Evolutionary conservation across 192 early-diverging fungal species (phyloP).

Genomic region (Podila minutissima): DNA sequence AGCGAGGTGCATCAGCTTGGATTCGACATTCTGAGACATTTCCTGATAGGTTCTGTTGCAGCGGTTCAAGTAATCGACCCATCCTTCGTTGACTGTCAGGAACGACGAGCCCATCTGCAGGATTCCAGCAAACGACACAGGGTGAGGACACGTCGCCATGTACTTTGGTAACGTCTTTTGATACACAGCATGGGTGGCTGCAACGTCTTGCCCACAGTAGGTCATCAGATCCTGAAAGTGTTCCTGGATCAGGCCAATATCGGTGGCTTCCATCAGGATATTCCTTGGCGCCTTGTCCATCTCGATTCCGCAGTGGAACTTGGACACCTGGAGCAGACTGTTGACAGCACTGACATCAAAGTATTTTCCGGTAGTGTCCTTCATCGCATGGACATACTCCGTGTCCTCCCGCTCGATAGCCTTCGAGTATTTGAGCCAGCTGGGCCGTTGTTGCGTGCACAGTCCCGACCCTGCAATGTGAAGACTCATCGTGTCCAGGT

Average conservation of each 20-base stretch:
- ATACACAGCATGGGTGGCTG: constrained; percentile 79
- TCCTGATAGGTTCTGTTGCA: constrained; percentile 66
- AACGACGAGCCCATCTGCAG: constrained; percentile 88
- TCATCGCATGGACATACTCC: constrained; percentile 48
- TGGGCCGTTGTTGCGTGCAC: constrained; percentile 86
- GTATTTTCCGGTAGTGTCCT: constrained; percentile 57
- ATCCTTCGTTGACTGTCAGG: constrained; percentile 82
- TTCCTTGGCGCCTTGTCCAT: constrained; percentile 76
- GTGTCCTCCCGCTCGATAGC: constrained; percentile 56
- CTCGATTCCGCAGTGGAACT: constrained; percentile 75
- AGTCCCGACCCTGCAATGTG: constrained; percentile 91
- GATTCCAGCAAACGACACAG: constrained; percentile 92
- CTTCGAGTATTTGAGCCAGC: constrained; percentile 80
- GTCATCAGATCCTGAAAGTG: constrained; percentile 73
- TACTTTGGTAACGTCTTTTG: constrained; percentile 75
- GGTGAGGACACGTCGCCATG: constrained; percentile 87
- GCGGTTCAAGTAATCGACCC: constrained; percentile 75
- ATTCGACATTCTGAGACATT: constrained; percentile 59
- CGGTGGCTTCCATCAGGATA: constrained; percentile 65
- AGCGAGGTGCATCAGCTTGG: constrained; percentile 58
- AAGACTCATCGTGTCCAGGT: constrained; percentile 94
- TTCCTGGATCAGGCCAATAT: constrained; percentile 30
- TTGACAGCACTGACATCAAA: constrained; percentile 77
- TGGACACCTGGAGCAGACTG: constrained; percentile 79
- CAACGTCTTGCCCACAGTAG: constrained; percentile 94